Evolutionary conservation across 768 basidiomycete species (phyloP), one percentile per base, ranked within the genome.

Genomic region (Scleroderma bovista): DNA sequence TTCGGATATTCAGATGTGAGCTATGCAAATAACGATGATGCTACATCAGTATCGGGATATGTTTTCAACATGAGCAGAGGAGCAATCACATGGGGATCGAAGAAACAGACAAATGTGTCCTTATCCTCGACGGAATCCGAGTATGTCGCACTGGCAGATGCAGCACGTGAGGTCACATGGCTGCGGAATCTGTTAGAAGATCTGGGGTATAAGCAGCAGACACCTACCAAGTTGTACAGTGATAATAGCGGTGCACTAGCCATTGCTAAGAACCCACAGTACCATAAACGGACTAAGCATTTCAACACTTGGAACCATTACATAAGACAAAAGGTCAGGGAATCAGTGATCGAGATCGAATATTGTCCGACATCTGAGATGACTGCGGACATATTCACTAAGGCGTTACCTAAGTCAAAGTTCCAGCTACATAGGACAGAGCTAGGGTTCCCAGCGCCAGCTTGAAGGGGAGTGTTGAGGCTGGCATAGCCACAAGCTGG

Each of bases 61-160:
- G 36, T 48, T 0, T 69, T 64, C 67, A 63, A 19, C 54, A 43
- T 40, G 43, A 62, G 49, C 71, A 69, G 41, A 59, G 46, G 56
- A 1, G 37, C 51, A 64, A 11, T 73, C 46, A 2, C 66, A 55
- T 38, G 70, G 52, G 16, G 67, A 40, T 26, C 62, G 15, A 16
- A 66, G 59, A 61, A 72, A 69, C 68, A 65, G 62, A 46, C 60
- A 63, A 0, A 62, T 60, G 44, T 73, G 55, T 5, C 36, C 0
- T 33, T 50, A 0, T 49, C 29, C 0, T 51, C 53, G 0, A 33
- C 46, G 1, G 36, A 59, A 9, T 44, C 53, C 0, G 51, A 54
- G 19, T 60, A 46, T 11, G 47, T 13, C 1, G 34, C 52, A 0
- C 51, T 60, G 31, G 50, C 51, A 1, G 29, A 44, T 2, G 53